phyloP scores from a whole-genome alignment of 768 basidiomycete genomes.

The Lyophyllum atratum region DNA sequence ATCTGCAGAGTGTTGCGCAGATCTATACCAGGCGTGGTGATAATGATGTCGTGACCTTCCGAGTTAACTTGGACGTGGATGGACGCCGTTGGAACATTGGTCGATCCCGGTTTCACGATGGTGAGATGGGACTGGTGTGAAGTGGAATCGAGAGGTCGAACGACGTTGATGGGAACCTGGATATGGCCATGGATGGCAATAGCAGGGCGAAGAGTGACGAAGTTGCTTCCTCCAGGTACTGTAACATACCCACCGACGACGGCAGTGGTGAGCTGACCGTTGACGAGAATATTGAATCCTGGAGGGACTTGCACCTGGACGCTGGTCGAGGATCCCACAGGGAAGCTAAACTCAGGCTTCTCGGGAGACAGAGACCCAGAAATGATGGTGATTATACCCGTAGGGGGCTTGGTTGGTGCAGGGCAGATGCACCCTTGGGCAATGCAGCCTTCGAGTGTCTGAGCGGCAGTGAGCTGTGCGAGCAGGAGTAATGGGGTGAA shows the following conservation, averaged over 20 bases:
- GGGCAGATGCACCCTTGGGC: background rate
- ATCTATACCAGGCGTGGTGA: background rate
- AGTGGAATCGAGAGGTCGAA: background rate
- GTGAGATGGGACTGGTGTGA: background rate
- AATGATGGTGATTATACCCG: background rate
- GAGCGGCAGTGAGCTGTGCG: background rate
- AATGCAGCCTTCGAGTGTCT: background rate
- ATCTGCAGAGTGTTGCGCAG: background rate
- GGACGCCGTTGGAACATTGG: background rate
- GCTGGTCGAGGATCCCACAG: background rate
- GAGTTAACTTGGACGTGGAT: background rate
- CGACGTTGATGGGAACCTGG: background rate
- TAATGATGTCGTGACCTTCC: background rate
- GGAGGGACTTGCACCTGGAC: background rate
- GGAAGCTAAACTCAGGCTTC: background rate
- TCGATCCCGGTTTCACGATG: background rate
- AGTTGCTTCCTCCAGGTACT: background rate
- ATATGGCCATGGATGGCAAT: background rate
- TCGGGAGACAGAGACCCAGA: background rate
- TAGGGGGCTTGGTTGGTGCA: background rate
- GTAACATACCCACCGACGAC: background rate
- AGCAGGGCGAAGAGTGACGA: background rate
- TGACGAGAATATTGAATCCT: background rate
- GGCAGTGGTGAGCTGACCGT: background rate
- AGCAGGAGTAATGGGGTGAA: background rate